Conservation (phyloP, 108 stramenopile species). For the Discostella stelligeroides region DNA sequence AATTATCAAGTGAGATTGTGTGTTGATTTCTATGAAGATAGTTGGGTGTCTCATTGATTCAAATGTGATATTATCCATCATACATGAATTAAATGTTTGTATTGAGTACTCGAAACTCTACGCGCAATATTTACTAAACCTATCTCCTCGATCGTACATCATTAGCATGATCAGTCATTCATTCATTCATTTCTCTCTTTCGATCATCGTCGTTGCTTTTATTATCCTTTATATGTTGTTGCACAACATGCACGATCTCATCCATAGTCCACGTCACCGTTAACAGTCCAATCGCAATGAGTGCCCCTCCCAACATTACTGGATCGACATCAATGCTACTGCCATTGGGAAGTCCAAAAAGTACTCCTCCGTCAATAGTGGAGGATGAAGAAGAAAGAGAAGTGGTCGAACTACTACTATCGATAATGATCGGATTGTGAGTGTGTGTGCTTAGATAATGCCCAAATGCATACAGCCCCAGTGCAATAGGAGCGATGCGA, state of each 20-base stretch:
- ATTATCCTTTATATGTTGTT: background rate
- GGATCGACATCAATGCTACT: conserved; percentile 24
- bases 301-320: conserved; percentile 19
- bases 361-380: no score
- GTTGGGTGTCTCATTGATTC: no score
- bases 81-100: no score
- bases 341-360: no score
- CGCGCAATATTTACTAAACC: background rate
- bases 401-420: no score
- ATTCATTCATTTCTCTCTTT: background rate
- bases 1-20: no score
- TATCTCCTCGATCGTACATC: background rate
- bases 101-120: no score
- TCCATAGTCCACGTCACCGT: conserved; percentile 36
- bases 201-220: background rate
- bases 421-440: background rate
- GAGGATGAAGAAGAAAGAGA: no score
- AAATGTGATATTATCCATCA: no score
- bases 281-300: conserved; percentile 26
- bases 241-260: conserved; percentile 6
- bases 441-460: conserved; percentile 19
- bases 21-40: no score
- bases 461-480: conserved; percentile 33
- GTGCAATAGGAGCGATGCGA: conserved; percentile 27
- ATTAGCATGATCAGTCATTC: background rate